These are phyloP conservation scores for Microcyclospora tardicrescens DNA, from an alignment of 2,329 filamentous ascomycete genomes.

Conservation along the genomic window DNA sequence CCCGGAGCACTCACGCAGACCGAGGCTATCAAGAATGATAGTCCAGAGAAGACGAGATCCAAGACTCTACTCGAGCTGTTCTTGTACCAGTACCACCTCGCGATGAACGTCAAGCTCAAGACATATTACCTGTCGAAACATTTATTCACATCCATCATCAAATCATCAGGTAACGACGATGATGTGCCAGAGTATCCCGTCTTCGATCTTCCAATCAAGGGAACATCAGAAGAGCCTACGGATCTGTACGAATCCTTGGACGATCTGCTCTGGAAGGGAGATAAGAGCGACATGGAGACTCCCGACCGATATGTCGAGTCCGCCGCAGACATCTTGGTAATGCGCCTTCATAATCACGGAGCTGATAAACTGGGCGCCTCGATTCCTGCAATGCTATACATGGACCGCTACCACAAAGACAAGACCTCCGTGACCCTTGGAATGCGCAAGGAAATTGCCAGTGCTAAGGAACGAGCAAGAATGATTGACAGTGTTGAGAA, in stretches of 20 bases:
- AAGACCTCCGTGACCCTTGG: slow-evolving; percentile 35
- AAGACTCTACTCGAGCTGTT: slow-evolving; percentile 11
- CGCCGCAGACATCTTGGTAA: slow-evolving; percentile 43
- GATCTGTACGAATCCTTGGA: slow-evolving; percentile 16
- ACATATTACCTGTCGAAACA: too few species aligned
- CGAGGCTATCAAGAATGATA: slow-evolving; percentile 10
- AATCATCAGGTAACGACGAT: too few species aligned
- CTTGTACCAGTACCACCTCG: slow-evolving; percentile 13
- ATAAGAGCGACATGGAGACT: slow-evolving; percentile 8
- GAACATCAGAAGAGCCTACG: too few species aligned
- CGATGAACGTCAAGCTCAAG: not conserved
- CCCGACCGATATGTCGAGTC: slow-evolving; percentile 27
- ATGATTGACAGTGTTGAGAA: slow-evolving; percentile 24
- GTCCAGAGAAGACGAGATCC: slow-evolving; percentile 1
- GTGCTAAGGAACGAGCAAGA: slow-evolving; percentile 15
- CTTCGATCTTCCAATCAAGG: too few species aligned
- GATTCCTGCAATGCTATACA: slow-evolving; percentile 42
- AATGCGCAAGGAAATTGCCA: slow-evolving; percentile 31
- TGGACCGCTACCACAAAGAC: slow-evolving; percentile 46
- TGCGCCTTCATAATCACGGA: slow-evolving; percentile 28
- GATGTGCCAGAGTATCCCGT: too few species aligned
- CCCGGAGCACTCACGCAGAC: slow-evolving; percentile 33
- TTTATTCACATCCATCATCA: too few species aligned
- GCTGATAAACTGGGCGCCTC: slow-evolving; percentile 31
- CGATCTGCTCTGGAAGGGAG: slow-evolving; percentile 19